Percentiles rank a stretch among this genome's conserved stretches.
Evolutionary conservation across 768 basidiomycete species (phyloP).

Genomic region (Lactifluus subvellereus): DNA sequence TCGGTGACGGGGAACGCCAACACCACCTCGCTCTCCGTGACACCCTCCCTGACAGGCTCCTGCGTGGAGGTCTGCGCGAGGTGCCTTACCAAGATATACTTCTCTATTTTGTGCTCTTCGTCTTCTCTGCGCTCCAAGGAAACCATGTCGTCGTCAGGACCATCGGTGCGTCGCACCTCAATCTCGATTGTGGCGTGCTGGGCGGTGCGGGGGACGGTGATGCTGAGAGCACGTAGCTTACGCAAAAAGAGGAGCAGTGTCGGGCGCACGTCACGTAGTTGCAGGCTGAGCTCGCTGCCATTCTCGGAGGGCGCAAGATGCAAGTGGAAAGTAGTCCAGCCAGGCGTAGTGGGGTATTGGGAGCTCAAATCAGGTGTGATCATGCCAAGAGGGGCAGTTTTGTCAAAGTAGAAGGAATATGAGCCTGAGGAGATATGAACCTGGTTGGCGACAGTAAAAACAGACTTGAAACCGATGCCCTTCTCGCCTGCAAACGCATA

Average conservation of each 20-base stretch:
- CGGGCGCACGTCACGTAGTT: constrained; percentile 22
- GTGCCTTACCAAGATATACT: constrained; percentile 20
- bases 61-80: constrained; percentile 4
- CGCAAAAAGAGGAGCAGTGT: constrained; percentile 29
- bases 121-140: neutral
- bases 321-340: constrained; percentile 28
- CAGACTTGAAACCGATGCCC: constrained; percentile 31
- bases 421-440: constrained; percentile 26
- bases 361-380: constrained; percentile 24
- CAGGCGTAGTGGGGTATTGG: neutral
- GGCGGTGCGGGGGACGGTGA: constrained; percentile 4
- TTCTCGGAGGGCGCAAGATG: constrained; percentile 14
- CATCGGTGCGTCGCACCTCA: constrained; percentile 5
- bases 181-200: neutral
- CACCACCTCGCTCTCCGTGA: constrained; percentile 25
- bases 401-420: constrained; percentile 27
- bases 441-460: constrained; percentile 28
- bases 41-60: constrained; percentile 22
- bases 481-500: constrained; percentile 27
- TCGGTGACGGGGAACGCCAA: constrained; percentile 27
- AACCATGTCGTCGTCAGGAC: constrained; percentile 1
- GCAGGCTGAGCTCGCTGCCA: constrained; percentile 16
- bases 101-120: neutral
- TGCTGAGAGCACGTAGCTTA: constrained; percentile 18
- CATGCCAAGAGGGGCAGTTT: constrained; percentile 25